Evolutionary conservation across 129 eudicot genomes (phyloP).

Genomic region (Lactuca sativa): DNA sequence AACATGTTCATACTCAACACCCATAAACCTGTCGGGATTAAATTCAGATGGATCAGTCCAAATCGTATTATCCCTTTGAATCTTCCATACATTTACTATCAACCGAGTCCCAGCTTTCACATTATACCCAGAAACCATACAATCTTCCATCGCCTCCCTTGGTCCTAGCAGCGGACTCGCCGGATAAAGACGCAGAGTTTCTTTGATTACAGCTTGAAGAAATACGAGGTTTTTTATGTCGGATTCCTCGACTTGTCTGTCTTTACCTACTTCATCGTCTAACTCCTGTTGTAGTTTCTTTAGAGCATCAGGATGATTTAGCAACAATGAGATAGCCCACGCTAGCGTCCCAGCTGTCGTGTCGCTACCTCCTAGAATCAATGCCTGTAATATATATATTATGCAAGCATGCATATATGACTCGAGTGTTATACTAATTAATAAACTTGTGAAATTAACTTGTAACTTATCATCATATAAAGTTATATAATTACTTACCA

Average conservation of each 20-base stretch:
- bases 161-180: slow-evolving; percentile 28
- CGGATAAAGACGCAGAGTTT: slow-evolving; percentile 37
- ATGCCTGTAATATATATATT: slow-evolving; percentile 6
- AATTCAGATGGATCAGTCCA: slow-evolving; percentile 38
- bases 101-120: slow-evolving; percentile 35
- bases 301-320: slow-evolving; percentile 26
- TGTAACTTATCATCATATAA: too few species aligned
- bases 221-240: slow-evolving; percentile 34
- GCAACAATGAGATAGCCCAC: slow-evolving; percentile 34
- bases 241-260: slow-evolving; percentile 40
- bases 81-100: slow-evolving; percentile 37
- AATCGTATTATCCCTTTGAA: slow-evolving; percentile 42
- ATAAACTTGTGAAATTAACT: too few species aligned
- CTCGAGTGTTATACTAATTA: too few species aligned
- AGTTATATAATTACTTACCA: slow-evolving; percentile 16
- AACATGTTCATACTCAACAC: slow-evolving; percentile 32
- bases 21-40: slow-evolving; percentile 44
- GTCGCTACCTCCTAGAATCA: slow-evolving; percentile 31
- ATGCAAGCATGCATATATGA: too few species aligned
- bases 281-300: slow-evolving; percentile 36
- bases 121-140: slow-evolving; percentile 30
- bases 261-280: slow-evolving; percentile 31
- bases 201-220: slow-evolving; percentile 43
- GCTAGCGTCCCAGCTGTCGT: slow-evolving; percentile 27
- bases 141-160: slow-evolving; percentile 27